Conservation (phyloP, 345 rosid species). For the Gynandropsis gynandra region DNA sequence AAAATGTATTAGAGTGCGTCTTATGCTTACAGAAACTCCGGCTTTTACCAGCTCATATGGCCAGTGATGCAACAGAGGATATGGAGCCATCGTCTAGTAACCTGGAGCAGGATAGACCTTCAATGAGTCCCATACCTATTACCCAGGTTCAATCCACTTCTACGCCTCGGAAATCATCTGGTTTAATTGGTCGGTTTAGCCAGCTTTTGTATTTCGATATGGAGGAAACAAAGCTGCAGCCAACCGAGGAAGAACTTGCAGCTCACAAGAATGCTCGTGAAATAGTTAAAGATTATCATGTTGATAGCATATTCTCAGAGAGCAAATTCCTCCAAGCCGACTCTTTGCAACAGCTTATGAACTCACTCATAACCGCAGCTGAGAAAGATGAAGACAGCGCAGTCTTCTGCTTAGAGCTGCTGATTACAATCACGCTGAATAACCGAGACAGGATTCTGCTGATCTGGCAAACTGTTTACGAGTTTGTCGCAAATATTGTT, state of each 20-base stretch:
- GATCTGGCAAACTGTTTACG: slow-evolving; percentile 60
- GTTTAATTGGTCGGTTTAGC: slow-evolving; percentile 65
- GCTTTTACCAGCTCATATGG: slow-evolving; percentile 50
- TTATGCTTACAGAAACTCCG: slow-evolving; percentile 57
- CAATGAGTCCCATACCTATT: slow-evolving; percentile 25
- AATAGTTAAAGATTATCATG: slow-evolving; percentile 47
- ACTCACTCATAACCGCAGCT: slow-evolving; percentile 47
- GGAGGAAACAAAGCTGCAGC: slow-evolving; percentile 54
- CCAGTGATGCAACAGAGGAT: slow-evolving; percentile 54
- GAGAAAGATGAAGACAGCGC: slow-evolving; percentile 44
- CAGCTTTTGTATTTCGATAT: slow-evolving; percentile 55
- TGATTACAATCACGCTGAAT: slow-evolving; percentile 54
- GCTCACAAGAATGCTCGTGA: slow-evolving; percentile 43
- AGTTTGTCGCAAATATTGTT: slow-evolving; percentile 52
- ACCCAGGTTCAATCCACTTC: slow-evolving; percentile 25
- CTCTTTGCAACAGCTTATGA: slow-evolving; percentile 53
- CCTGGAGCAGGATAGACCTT: slow-evolving; percentile 31
- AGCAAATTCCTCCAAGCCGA: slow-evolving; percentile 73
- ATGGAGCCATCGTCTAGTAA: slow-evolving; percentile 40
- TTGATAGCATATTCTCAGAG: slow-evolving; percentile 62
- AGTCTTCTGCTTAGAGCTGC: slow-evolving; percentile 62
- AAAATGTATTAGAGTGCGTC: slow-evolving; percentile 52
- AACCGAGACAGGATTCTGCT: slow-evolving; percentile 69
- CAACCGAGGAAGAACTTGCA: slow-evolving; percentile 53
- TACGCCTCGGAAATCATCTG: slow-evolving; percentile 41